These are phyloP conservation scores for Nemophila menziesii DNA, from an alignment of 257 asterid genomes.

Conservation along the genomic window DNA sequence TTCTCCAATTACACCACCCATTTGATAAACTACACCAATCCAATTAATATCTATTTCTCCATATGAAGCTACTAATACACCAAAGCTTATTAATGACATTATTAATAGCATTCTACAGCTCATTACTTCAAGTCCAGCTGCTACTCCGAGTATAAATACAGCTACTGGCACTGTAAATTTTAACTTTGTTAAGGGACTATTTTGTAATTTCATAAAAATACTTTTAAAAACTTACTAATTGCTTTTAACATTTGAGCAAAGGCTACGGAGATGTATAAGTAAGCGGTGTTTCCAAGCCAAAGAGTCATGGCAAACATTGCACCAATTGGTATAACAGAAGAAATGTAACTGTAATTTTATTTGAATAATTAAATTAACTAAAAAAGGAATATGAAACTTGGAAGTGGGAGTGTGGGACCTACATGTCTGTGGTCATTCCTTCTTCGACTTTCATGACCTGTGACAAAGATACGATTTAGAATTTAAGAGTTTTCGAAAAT, in stretches of 20 bases:
- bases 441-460: conserved; percentile 87
- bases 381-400: neutral
- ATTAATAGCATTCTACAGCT: conserved; percentile 82
- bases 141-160: conserved; percentile 82
- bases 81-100: conserved; percentile 89
- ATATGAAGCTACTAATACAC: conserved; percentile 90
- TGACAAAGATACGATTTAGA: conserved; percentile 10
- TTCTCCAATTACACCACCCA: conserved; percentile 99
- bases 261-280: conserved; percentile 91
- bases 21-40: conserved; percentile 97
- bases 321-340: conserved; percentile 89
- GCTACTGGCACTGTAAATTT: conserved; percentile 87
- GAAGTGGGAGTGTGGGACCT: conserved; percentile 17
- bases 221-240: conserved; percentile 49
- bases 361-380: too few species aligned
- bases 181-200: too few species aligned
- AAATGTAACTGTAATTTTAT: conserved; percentile 68
- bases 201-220: neutral
- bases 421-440: conserved; percentile 96
- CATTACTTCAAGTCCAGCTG: conserved; percentile 96
- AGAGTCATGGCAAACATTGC: conserved; percentile 99
- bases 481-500: conserved; percentile 4
- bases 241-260: conserved; percentile 99
- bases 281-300: conserved; percentile 99
- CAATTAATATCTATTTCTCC: conserved; percentile 85